Percentiles rank a stretch among this genome's conserved stretches.
Evolutionary conservation across 345 rosid genomes (phyloP).

Genomic region (Rhodomyrtus tomentosa): DNA sequence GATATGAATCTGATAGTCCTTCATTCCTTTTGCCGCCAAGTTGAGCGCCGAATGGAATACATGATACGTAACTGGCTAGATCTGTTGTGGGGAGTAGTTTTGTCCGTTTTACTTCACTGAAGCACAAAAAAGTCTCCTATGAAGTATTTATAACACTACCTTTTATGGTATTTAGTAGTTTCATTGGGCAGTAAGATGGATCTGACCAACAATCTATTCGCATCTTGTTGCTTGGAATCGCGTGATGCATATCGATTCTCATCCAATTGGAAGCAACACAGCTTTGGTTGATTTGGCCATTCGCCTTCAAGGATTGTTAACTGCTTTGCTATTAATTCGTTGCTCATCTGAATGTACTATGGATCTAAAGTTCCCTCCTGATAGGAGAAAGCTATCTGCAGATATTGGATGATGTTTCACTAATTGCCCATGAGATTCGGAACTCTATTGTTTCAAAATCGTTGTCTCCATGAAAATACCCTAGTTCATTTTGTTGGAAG

Average conservation of each 20-base stretch:
- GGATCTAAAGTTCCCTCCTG: background rate
- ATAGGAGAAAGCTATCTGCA: background rate
- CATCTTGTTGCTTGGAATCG: fast-evolving
- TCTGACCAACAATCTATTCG: background rate
- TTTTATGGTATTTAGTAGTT: background rate
- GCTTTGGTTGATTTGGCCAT: background rate
- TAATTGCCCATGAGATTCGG: background rate
- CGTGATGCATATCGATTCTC: background rate
- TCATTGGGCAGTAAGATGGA: background rate
- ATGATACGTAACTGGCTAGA: background rate
- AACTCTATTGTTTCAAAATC: background rate
- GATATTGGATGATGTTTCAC: background rate
- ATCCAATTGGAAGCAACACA: background rate
- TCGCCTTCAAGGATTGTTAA: background rate
- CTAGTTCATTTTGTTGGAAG: fast-evolving
- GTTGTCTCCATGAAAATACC: background rate
- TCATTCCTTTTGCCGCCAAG: background rate
- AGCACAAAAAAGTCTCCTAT: background rate
- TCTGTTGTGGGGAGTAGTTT: background rate
- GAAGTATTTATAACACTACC: background rate
- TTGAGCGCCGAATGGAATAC: background rate
- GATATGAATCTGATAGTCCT: background rate
- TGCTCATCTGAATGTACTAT: background rate
- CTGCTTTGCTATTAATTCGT: background rate
- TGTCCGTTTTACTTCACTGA: fast-evolving